Conservation (phyloP, 2,329 filamentous ascomycete genomes). For the Arthrobotrys sphaeroides region DNA sequence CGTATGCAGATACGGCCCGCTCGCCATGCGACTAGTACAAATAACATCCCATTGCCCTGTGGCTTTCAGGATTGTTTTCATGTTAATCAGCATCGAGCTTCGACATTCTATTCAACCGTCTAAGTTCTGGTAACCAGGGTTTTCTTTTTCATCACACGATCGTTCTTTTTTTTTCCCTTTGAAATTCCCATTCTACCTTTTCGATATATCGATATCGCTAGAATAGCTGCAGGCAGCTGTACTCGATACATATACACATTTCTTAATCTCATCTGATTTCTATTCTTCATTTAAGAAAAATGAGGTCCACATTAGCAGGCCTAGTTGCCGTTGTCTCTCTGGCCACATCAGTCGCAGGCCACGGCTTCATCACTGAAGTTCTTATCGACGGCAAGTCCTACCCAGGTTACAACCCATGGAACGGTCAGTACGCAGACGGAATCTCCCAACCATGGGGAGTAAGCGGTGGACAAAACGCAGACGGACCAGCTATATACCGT, state of each 20-base stretch:
- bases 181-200: not conserved
- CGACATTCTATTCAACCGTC: not conserved
- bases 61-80: not conserved
- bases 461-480: constrained; percentile 41
- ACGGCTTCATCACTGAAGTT: constrained; percentile 55
- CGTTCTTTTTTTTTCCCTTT: not conserved
- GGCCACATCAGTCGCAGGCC: constrained; percentile 42
- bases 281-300: constrained; percentile 15
- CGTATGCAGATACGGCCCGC: too few relatives aligned
- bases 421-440: constrained; percentile 40
- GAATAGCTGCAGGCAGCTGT: constrained; percentile 10
- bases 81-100: not conserved
- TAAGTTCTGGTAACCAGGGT: not conserved
- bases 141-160: not conserved
- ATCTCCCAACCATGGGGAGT: constrained; percentile 50
- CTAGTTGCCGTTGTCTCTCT: constrained; percentile 34
- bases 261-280: not conserved
- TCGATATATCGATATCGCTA: constrained; percentile 50
- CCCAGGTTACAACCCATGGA: constrained; percentile 53
- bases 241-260: too few relatives aligned
- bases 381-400: constrained; percentile 46
- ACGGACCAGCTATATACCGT: constrained; percentile 63
- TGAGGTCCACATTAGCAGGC: constrained; percentile 46
- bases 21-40: not conserved
- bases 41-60: not conserved